Percentiles rank a stretch among this genome's conserved stretches.
Conservation (phyloP, 148 eudicot genomes). For the Rhododendron griersonianum region DNA sequence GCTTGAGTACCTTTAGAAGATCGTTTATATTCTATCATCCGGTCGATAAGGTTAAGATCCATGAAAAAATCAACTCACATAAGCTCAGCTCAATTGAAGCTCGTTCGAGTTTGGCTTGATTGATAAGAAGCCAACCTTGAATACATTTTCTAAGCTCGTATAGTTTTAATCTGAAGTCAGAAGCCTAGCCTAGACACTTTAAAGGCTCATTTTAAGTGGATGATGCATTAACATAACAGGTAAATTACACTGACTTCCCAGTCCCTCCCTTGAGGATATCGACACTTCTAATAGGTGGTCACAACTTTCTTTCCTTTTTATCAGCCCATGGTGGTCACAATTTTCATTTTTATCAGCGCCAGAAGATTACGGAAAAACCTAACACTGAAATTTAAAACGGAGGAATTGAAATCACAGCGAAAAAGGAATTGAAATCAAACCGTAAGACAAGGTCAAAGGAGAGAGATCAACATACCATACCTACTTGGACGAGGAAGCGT, state of each 20-base stretch:
- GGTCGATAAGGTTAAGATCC: not conserved
- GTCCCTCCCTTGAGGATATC: not conserved
- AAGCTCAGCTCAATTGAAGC: not conserved
- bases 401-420: not conserved
- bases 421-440: not conserved
- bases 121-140: not conserved
- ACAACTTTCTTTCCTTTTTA: too few species aligned
- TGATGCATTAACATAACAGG: not conserved
- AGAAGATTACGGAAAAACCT: not conserved
- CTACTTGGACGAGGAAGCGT: not conserved
- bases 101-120: not conserved
- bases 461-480: not conserved
- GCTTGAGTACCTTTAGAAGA: not conserved
- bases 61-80: not conserved
- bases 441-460: not conserved
- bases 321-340: too few species aligned
- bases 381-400: not conserved
- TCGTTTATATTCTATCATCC: not conserved
- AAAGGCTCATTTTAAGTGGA: not conserved
- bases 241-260: not conserved
- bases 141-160: not conserved
- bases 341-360: too few species aligned
- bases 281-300: too few species aligned
- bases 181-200: not conserved
- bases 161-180: not conserved